Evolutionary conservation across 495 filamentous ascomycete species (phyloP).

Genomic region (Amorphotheca resinae): DNA sequence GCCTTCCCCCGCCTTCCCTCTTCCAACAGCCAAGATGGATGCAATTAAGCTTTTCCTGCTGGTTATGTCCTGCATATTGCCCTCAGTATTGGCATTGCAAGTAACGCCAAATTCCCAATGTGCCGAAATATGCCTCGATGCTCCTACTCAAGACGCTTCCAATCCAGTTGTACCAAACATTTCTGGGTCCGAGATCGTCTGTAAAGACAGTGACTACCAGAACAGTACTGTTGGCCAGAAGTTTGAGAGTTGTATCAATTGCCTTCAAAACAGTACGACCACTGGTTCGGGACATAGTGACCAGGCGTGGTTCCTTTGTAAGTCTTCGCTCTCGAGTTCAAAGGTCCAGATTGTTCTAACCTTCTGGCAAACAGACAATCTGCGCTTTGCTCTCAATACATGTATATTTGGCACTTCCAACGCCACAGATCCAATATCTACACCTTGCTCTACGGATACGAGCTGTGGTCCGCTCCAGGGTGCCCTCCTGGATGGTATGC

Average conservation of each 20-base stretch:
- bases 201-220: slow-evolving; percentile 37
- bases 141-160: neutral
- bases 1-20: neutral
- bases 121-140: neutral
- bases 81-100: neutral
- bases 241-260: slow-evolving; percentile 47
- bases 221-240: slow-evolving; percentile 30
- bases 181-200: slow-evolving; percentile 36
- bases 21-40: neutral
- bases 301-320: slow-evolving; percentile 50
- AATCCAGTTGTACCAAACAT: slow-evolving; percentile 3
- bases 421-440: slow-evolving; percentile 8
- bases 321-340: slow-evolving; percentile 10
- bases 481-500: slow-evolving; percentile 13
- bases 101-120: neutral
- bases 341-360: neutral
- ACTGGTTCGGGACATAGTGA: slow-evolving; percentile 36
- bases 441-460: slow-evolving; percentile 15
- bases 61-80: neutral
- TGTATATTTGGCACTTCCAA: slow-evolving; percentile 27
- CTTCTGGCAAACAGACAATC: slow-evolving; percentile 20
- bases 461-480: slow-evolving; percentile 14
- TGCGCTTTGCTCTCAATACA: slow-evolving; percentile 30
- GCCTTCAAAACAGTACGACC: slow-evolving; percentile 43
- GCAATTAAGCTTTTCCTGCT: neutral